Percentiles rank a stretch among this genome's conserved stretches.
Evolutionary conservation across 805 yeast species (phyloP).

Genomic region (Pichia eremophila): DNA sequence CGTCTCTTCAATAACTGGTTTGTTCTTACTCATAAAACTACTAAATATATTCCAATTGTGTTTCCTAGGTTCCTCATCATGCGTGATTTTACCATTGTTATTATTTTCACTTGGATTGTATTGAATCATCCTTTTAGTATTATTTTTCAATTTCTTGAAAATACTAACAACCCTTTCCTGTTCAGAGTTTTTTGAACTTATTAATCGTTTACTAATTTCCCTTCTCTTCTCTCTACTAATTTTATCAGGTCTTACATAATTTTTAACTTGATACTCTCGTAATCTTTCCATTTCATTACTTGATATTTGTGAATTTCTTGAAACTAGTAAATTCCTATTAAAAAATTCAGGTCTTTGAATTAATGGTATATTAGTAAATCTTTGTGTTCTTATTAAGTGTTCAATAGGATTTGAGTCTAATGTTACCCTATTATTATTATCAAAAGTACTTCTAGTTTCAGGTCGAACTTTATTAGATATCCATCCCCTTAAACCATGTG

Average conservation of each 20-base stretch:
- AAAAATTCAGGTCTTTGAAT: constrained; percentile 4
- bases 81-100: too few relatives aligned
- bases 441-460: not conserved
- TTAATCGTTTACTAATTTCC: not conserved
- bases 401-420: not conserved
- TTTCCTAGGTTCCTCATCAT: not conserved
- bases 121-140: not conserved
- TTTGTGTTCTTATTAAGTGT: not conserved
- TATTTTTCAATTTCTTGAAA: not conserved
- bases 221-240: not conserved
- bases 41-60: constrained; percentile 1
- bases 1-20: too few relatives aligned
- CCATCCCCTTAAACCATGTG: not conserved
- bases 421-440: not conserved
- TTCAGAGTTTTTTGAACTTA: not conserved
- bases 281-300: not conserved
- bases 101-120: too few relatives aligned
- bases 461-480: not conserved
- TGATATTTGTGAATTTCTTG: not conserved
- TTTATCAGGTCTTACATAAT: not conserved
- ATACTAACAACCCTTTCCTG: not conserved
- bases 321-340: not conserved
- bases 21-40: not conserved
- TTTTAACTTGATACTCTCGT: not conserved
- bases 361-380: not conserved